Percentiles rank a stretch among this genome's conserved stretches.
Conservation (phyloP, 345 rosid genomes). For the Syzygium jambos region DNA sequence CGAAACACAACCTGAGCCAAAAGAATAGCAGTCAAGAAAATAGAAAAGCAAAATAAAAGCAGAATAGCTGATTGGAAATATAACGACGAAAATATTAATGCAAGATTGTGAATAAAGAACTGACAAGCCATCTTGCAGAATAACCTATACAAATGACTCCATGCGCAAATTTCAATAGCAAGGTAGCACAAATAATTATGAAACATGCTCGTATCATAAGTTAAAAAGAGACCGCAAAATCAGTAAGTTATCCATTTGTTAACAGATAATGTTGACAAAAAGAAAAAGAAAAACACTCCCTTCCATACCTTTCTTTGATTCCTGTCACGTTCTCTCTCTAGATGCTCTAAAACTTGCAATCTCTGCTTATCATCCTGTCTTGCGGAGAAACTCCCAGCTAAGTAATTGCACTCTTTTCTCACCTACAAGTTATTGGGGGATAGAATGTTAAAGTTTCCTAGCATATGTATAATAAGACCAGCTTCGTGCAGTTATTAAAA, state of each 20-base stretch:
- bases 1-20: slow-evolving; percentile 69
- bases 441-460: background rate
- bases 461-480: background rate
- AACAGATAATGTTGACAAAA: background rate
- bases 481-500: background rate
- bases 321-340: slow-evolving; percentile 38
- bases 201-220: background rate
- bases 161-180: background rate
- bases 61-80: background rate
- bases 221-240: background rate
- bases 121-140: background rate
- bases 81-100: background rate
- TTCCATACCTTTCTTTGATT: slow-evolving; percentile 56
- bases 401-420: slow-evolving; percentile 63
- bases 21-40: background rate
- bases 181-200: background rate
- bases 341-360: slow-evolving; percentile 27
- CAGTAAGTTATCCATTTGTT: background rate
- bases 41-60: background rate
- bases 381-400: slow-evolving; percentile 52
- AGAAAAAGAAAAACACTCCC: background rate
- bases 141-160: background rate
- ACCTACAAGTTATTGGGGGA: slow-evolving; percentile 30
- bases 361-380: slow-evolving; percentile 35
- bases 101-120: background rate